Evolutionary conservation across 148 eudicot species (phyloP).

Genomic region (Camellia sinensis): DNA sequence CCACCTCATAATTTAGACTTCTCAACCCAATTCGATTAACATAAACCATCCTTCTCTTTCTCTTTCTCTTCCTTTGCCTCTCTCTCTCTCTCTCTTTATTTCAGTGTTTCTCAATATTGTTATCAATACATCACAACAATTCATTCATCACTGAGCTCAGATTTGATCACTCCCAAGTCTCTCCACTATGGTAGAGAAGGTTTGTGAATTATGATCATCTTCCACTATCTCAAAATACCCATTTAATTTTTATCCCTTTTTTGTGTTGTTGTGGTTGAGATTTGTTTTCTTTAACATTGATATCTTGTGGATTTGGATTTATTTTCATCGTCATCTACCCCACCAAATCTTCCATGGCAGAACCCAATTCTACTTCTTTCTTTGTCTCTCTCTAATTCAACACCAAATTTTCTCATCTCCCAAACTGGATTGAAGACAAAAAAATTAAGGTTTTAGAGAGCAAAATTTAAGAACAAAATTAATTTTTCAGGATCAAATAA

Average conservation of each 20-base stretch:
- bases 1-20: too few relatives aligned
- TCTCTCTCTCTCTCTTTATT: background rate
- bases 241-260: background rate
- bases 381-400: background rate
- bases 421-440: background rate
- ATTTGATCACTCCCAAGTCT: background rate
- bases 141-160: background rate
- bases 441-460: too few relatives aligned
- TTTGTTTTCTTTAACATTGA: background rate
- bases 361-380: background rate
- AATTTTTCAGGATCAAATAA: too few relatives aligned
- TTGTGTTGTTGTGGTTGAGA: too few relatives aligned
- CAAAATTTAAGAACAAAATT: too few relatives aligned
- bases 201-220: background rate
- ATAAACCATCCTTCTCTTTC: background rate
- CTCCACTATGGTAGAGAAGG: slow-evolving; percentile 15
- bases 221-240: too few relatives aligned
- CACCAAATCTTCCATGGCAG: background rate
- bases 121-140: background rate
- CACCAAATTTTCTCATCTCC: background rate
- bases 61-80: background rate
- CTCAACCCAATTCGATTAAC: too few relatives aligned
- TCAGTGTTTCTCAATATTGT: background rate
- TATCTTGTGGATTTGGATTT: background rate
- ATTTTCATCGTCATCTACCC: background rate